Evolutionary conservation across 176 grass and related monocot species (phyloP).

Genomic region (Neostapfia colusana): DNA sequence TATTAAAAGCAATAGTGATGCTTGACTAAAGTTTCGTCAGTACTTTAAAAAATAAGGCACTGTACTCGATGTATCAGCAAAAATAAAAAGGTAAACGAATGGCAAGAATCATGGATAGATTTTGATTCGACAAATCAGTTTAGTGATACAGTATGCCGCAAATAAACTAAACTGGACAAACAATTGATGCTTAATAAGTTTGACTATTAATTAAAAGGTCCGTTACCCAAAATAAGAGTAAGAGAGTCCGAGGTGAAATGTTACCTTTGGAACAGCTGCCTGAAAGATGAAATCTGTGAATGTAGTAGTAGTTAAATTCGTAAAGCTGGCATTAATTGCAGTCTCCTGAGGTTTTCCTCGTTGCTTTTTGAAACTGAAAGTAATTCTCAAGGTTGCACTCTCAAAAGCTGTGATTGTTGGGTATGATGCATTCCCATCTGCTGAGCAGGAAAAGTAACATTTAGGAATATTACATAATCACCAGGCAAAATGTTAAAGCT

Average conservation of each 20-base stretch:
- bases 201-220: background rate
- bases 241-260: constrained; percentile 1
- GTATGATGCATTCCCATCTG: constrained; percentile 49
- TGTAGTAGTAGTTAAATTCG: constrained; percentile 76
- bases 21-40: background rate
- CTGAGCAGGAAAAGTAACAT: constrained; percentile 37
- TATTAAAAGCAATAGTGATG: background rate
- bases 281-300: constrained; percentile 92
- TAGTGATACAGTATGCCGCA: constrained; percentile 1
- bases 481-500: background rate
- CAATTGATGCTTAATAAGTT: background rate
- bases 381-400: constrained; percentile 78
- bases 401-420: constrained; percentile 82
- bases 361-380: constrained; percentile 80
- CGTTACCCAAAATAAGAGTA: background rate
- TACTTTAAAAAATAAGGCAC: background rate
- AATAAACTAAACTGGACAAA: constrained; percentile 12
- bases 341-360: constrained; percentile 80
- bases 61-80: background rate
- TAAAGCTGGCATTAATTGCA: constrained; percentile 65
- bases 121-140: constrained; percentile 15
- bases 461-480: background rate
- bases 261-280: constrained; percentile 98
- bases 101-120: background rate
- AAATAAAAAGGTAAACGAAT: constrained; percentile 20